These are phyloP conservation scores for Vicia sativa DNA, from an alignment of 306 rosid genomes.

Conservation along the genomic window DNA sequence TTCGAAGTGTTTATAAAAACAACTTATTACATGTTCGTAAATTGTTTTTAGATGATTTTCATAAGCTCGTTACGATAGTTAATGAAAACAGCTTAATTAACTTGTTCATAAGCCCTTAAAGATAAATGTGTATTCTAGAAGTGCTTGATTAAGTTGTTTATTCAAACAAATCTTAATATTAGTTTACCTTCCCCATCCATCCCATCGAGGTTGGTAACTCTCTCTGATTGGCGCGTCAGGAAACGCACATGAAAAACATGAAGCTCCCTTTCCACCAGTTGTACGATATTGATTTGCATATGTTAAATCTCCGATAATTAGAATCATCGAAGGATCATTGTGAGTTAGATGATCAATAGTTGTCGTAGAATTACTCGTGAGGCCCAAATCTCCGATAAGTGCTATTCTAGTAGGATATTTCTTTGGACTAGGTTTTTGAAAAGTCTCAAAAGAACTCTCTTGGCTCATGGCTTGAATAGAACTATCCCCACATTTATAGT, in stretches of 20 bases:
- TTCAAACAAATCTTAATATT: background rate
- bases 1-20: background rate
- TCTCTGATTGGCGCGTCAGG: constrained; percentile 91
- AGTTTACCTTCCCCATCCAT: constrained; percentile 94
- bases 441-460: constrained; percentile 68
- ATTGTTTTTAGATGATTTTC: background rate
- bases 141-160: background rate
- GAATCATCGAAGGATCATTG: constrained; percentile 87
- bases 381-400: constrained; percentile 90
- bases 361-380: constrained; percentile 77
- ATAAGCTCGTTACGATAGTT: background rate
- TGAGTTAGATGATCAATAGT: constrained; percentile 72
- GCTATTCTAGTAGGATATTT: constrained; percentile 72
- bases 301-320: constrained; percentile 77
- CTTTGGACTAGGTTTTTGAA: constrained; percentile 53
- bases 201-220: constrained; percentile 96
- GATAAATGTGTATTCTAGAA: background rate
- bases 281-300: constrained; percentile 88
- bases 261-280: constrained; percentile 89
- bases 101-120: background rate
- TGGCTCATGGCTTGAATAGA: constrained; percentile 75
- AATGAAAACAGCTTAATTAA: background rate
- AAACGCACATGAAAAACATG: constrained; percentile 80
- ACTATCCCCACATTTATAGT: constrained; percentile 84
- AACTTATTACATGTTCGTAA: background rate